These are phyloP conservation scores for Sugiyamaella smithiae DNA, from an alignment of 805 yeast genomes.

Conservation along the genomic window DNA sequence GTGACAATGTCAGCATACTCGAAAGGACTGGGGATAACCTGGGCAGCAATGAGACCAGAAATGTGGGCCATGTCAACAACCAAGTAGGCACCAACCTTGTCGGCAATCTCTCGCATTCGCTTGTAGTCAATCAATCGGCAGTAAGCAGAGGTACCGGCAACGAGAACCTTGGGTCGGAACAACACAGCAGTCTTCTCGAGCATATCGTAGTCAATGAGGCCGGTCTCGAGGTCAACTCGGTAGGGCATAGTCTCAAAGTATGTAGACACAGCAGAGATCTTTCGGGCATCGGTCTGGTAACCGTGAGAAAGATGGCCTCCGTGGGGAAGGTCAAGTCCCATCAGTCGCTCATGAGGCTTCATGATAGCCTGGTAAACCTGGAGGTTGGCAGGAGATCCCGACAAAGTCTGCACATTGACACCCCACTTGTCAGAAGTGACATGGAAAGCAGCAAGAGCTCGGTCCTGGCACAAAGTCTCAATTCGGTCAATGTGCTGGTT, in stretches of 20 bases:
- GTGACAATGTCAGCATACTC: slow-evolving; percentile 97
- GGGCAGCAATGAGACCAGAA: slow-evolving; percentile 93
- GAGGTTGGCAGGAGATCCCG: slow-evolving; percentile 97
- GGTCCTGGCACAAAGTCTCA: slow-evolving; percentile 86
- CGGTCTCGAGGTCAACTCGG: slow-evolving; percentile 88
- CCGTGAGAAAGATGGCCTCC: slow-evolving; percentile 99
- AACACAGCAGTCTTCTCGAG: slow-evolving; percentile 86
- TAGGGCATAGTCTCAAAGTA: slow-evolving; percentile 99
- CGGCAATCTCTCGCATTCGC: slow-evolving; percentile 95
- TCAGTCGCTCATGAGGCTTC: slow-evolving; percentile 93
- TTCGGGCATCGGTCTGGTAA: slow-evolving; percentile 89
- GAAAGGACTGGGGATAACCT: slow-evolving; percentile 94
- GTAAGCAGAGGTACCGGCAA: slow-evolving; percentile 98
- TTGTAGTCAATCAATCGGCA: slow-evolving; percentile 94
- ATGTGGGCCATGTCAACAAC: slow-evolving; percentile 98
- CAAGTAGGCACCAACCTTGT: slow-evolving; percentile 94
- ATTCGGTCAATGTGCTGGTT: slow-evolving; percentile 95
- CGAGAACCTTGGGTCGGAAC: slow-evolving; percentile 93
- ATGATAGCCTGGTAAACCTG: slow-evolving; percentile 94
- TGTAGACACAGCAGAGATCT: slow-evolving; percentile 93
- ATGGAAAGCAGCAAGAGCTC: slow-evolving; percentile 89
- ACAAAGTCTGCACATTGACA: slow-evolving; percentile 92
- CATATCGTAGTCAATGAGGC: slow-evolving; percentile 93
- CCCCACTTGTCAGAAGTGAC: slow-evolving; percentile 89
- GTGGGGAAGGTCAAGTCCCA: slow-evolving; percentile 98